These are phyloP conservation scores for Pseudogymnoascus verrucosus DNA, from an alignment of 2,329 filamentous ascomycete species.

Conservation along the genomic window DNA sequence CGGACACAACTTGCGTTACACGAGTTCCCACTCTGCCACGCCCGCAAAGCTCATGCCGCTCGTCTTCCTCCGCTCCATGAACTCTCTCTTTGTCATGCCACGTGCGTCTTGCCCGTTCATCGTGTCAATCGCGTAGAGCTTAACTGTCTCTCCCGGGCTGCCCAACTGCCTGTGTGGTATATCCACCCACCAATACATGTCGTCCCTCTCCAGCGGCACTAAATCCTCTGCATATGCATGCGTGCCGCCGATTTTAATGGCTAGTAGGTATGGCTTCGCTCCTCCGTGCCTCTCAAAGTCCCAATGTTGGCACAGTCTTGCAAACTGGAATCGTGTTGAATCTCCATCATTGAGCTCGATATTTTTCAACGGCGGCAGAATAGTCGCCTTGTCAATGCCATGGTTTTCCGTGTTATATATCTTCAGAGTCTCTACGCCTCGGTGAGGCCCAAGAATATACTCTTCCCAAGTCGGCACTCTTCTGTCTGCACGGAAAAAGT, in stretches of 20 bases:
- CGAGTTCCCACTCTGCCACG: conserved; percentile 26
- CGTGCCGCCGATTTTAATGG: conserved; percentile 57
- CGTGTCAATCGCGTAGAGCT: conserved; percentile 52
- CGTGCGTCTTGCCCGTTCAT: conserved; percentile 30
- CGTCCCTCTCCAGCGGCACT: conserved; percentile 68
- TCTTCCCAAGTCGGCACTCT: conserved; percentile 67
- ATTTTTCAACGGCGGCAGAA: conserved; percentile 51
- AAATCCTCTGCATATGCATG: conserved; percentile 53
- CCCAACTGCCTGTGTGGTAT: conserved; percentile 59
- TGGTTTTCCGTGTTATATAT: conserved; percentile 41
- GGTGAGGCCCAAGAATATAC: conserved; percentile 59
- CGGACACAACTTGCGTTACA: conserved; percentile 12
- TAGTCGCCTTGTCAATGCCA: conserved; percentile 47
- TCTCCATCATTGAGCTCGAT: conserved; percentile 48
- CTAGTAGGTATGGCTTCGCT: conserved; percentile 59
- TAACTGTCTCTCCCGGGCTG: conserved; percentile 58
- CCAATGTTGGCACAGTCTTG: conserved; percentile 76
- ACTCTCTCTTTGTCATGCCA: conserved; percentile 23
- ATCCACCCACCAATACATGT: conserved; percentile 75
- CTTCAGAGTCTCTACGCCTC: conserved; percentile 38
- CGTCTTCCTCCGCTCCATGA: conserved; percentile 24
- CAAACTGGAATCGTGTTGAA: conserved; percentile 70
- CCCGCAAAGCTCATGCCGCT: conserved; percentile 24
- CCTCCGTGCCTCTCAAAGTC: conserved; percentile 58
- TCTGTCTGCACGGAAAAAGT: conserved; percentile 72